Evolutionary conservation across 352 stramenopile species (phyloP).

Genomic region (Aphanomyces cochlioides): DNA sequence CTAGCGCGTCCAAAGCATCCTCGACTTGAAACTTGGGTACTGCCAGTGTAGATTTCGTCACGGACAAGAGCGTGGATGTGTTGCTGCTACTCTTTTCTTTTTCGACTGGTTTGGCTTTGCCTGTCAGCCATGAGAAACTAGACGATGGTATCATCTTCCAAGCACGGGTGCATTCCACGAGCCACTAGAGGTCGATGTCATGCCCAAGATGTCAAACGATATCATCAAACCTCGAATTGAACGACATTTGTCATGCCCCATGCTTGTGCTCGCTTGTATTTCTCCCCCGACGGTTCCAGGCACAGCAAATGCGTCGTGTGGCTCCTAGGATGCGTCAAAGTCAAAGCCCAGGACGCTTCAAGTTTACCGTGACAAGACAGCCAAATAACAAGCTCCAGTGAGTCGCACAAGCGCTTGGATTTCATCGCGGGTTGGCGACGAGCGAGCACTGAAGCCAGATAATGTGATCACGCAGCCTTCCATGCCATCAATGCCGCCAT

Average conservation of each 20-base stretch:
- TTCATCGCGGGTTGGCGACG: slow-evolving; percentile 69
- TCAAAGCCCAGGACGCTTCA: neutral
- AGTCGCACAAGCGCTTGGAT: slow-evolving; percentile 79
- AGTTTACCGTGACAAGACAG: slow-evolving; percentile 56
- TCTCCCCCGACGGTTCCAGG: slow-evolving; percentile 71
- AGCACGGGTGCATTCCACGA: slow-evolving; percentile 60
- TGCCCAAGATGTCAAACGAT: neutral
- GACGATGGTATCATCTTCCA: slow-evolving; percentile 65
- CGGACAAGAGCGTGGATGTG: slow-evolving; percentile 29
- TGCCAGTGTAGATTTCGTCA: slow-evolving; percentile 32
- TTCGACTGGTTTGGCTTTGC: slow-evolving; percentile 17
- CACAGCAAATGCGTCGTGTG: slow-evolving; percentile 82
- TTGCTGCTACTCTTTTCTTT: slow-evolving; percentile 27
- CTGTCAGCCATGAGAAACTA: slow-evolving; percentile 41
- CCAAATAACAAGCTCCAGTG: slow-evolving; percentile 78
- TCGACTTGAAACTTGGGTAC: slow-evolving; percentile 36
- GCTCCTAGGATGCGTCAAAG: slow-evolving; percentile 30
- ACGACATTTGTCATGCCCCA: slow-evolving; percentile 81
- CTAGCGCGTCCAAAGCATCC: slow-evolving; percentile 36
- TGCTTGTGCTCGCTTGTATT: slow-evolving; percentile 80
- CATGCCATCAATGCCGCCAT: slow-evolving; percentile 73
- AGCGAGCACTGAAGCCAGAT: slow-evolving; percentile 75
- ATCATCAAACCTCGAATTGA: slow-evolving; percentile 58
- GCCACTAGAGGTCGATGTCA: slow-evolving; percentile 45
- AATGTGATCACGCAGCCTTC: slow-evolving; percentile 77